phyloP scores from a whole-genome alignment of 2,329 filamentous ascomycete species.

The Diaporthe velutina region DNA sequence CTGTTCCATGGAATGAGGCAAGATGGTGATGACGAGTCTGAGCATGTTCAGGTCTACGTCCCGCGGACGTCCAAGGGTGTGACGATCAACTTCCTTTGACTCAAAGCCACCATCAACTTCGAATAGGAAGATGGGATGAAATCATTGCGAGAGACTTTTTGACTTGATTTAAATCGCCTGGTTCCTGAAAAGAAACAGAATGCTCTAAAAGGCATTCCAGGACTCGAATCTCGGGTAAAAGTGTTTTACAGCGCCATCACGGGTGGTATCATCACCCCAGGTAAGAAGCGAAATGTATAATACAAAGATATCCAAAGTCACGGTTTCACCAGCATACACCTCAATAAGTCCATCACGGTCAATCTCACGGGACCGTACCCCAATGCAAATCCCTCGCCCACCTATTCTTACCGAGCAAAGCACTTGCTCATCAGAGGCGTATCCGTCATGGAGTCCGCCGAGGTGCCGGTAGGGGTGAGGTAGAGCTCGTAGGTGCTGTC shows the following conservation, averaged over 20 bases:
- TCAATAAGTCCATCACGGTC: not conserved
- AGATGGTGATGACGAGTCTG: not conserved
- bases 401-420: constrained; percentile 6
- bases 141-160: too few relatives aligned
- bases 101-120: accelerated
- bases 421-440: constrained; percentile 59
- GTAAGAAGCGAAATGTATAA: constrained; percentile 1
- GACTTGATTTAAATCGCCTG: too few relatives aligned
- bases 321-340: not conserved
- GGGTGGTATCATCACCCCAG: too few relatives aligned
- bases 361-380: not conserved
- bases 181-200: too few relatives aligned
- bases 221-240: too few relatives aligned
- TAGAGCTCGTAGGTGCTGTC: constrained; percentile 45
- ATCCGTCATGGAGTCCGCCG: constrained; percentile 49
- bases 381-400: accelerated
- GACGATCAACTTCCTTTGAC: not conserved
- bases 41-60: not conserved
- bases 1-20: not conserved
- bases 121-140: not conserved
- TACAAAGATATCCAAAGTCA: not conserved
- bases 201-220: too few relatives aligned
- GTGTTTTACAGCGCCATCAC: too few relatives aligned
- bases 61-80: not conserved
- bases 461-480: constrained; percentile 47